A percentile compares a stretch with the other conserved stretches of the same genome.
Conservation (phyloP, 75 land plant species). For the Cupressus sempervirens region DNA sequence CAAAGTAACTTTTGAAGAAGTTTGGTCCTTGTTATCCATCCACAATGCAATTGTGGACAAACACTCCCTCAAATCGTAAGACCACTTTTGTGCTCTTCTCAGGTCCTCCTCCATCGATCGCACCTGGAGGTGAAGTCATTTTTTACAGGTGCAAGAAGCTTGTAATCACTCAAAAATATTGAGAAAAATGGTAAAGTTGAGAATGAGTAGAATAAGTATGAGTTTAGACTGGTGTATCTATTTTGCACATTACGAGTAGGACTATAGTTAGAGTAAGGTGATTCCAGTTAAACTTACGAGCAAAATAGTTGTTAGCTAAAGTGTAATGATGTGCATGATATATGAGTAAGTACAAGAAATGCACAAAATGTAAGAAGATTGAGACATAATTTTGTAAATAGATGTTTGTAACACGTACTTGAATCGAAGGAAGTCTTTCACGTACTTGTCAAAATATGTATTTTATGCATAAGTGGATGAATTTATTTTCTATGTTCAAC, state of each 20-base stretch:
- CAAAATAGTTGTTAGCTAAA: not conserved
- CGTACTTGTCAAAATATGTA: not conserved
- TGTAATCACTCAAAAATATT: not conserved
- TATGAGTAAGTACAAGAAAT: not conserved
- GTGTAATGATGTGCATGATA: not conserved
- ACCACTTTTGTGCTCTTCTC: constrained; percentile 63
- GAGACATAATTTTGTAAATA: not conserved
- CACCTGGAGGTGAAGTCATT: constrained; percentile 35
- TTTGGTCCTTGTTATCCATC: constrained; percentile 3
- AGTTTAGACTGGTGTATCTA: not conserved
- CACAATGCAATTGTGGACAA: constrained; percentile 34
- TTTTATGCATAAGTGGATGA: not conserved
- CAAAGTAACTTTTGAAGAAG: constrained; percentile 34
- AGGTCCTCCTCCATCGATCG: constrained; percentile 45
- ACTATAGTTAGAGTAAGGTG: not conserved
- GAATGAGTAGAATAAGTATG: not conserved
- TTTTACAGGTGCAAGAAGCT: not conserved
- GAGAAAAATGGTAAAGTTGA: not conserved
- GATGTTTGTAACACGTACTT: not conserved
- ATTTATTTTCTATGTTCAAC: not conserved
- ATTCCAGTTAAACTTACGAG: not conserved
- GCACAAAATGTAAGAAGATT: not conserved
- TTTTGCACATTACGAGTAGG: not conserved
- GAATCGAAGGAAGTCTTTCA: not conserved
- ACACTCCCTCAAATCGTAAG: constrained; percentile 43